A percentile compares a stretch with the other conserved stretches of the same genome.
Conservation (phyloP, 108 stramenopile species). For the Phaeodactylum tricornutum region DNA sequence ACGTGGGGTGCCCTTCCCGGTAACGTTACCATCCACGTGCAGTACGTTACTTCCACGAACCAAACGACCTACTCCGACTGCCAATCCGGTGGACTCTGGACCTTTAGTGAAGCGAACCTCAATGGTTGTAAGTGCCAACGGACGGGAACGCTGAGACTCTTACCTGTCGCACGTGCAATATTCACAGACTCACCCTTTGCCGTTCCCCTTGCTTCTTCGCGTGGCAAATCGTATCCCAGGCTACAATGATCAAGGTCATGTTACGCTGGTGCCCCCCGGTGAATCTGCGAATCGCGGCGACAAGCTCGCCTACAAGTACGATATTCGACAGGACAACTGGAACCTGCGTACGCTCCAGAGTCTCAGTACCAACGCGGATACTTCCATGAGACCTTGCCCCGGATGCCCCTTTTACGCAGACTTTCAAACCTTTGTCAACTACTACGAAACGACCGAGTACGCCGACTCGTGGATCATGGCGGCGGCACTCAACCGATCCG, state of each 20-base stretch:
- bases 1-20: neutral
- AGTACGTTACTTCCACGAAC: too few relatives aligned
- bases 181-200: too few relatives aligned
- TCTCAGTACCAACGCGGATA: constrained; percentile 22
- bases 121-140: constrained; percentile 11
- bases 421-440: constrained; percentile 33
- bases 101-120: constrained; percentile 3
- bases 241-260: neutral
- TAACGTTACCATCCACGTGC: constrained; percentile 18
- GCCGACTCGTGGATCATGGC: constrained; percentile 39
- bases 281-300: constrained; percentile 4
- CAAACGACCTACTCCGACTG: constrained; percentile 15
- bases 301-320: constrained; percentile 28
- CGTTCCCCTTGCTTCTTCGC: too few relatives aligned
- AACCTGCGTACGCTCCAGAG: constrained; percentile 32
- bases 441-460: constrained; percentile 41
- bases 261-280: neutral
- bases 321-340: constrained; percentile 22
- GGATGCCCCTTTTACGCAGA: constrained; percentile 21
- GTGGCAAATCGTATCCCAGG: too few relatives aligned
- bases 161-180: too few relatives aligned
- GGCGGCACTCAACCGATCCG: constrained; percentile 34
- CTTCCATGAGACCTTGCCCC: constrained; percentile 21
- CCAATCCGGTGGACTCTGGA: constrained; percentile 37
- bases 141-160: too few relatives aligned